phyloP scores from a whole-genome alignment of 2,329 filamentous ascomycete species.

The Talaromyces sp. region DNA sequence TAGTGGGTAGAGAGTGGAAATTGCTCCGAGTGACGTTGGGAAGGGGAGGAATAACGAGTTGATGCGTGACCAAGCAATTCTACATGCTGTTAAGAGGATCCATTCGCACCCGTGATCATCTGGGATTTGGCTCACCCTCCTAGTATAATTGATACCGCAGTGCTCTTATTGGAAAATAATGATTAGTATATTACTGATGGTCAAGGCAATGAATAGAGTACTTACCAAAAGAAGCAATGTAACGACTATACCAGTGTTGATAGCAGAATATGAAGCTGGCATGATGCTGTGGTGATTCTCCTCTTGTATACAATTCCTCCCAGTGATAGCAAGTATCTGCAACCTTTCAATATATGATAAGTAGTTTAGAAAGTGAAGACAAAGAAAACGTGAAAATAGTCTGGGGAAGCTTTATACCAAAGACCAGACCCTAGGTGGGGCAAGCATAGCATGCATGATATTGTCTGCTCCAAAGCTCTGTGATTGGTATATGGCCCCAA shows the following conservation, averaged over 20 bases:
- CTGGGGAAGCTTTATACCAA: background rate
- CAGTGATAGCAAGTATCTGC: background rate
- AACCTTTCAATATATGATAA: background rate
- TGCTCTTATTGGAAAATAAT: constrained; percentile 1
- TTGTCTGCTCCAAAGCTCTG: background rate
- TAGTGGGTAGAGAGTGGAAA: constrained; percentile 26
- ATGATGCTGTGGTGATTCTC: background rate
- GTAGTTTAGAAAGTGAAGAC: background rate
- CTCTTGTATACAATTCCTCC: background rate
- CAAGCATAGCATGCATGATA: background rate
- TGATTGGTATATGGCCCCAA: background rate
- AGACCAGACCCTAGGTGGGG: constrained; percentile 16
- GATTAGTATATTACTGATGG: constrained; percentile 26
- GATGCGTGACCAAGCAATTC: constrained; percentile 32
- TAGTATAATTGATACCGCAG: constrained; percentile 21
- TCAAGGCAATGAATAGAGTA: constrained; percentile 67
- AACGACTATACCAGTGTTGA: constrained; percentile 12
- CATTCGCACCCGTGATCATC: background rate
- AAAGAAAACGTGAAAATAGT: background rate
- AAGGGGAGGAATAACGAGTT: constrained; percentile 28
- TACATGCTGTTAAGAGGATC: constrained; percentile 16
- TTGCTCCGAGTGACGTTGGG: constrained; percentile 26
- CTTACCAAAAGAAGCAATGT: constrained; percentile 23
- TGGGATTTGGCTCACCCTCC: constrained; percentile 23
- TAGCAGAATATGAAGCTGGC: constrained; percentile 1